These are phyloP conservation scores for Acrocalymma vagum DNA, from an alignment of 2,329 filamentous ascomycete genomes.

Conservation along the genomic window DNA sequence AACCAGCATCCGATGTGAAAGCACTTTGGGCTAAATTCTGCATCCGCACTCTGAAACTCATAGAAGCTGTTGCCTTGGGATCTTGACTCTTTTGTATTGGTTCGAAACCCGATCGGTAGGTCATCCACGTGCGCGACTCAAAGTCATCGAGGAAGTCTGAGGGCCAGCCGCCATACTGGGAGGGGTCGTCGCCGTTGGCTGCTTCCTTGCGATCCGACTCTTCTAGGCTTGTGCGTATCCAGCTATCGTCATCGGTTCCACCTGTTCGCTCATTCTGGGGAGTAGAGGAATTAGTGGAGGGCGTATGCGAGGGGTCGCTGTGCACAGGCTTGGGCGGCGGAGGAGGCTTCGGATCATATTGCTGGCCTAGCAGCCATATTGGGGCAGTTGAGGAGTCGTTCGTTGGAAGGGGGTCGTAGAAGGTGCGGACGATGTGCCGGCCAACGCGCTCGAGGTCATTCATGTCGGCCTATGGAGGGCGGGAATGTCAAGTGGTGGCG, in stretches of 20 bases:
- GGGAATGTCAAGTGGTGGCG: slow-evolving; percentile 8
- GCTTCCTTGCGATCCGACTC: slow-evolving; percentile 72
- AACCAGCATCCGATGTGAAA: slow-evolving; percentile 93
- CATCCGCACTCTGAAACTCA: slow-evolving; percentile 86
- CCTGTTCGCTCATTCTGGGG: slow-evolving; percentile 31
- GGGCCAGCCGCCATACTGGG: slow-evolving; percentile 74
- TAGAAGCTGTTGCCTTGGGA: slow-evolving; percentile 71
- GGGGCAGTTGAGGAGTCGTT: slow-evolving; percentile 77
- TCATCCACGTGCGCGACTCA: slow-evolving; percentile 94
- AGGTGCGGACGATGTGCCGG: slow-evolving; percentile 85
- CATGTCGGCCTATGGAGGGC: slow-evolving; percentile 53
- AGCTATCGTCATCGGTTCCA: slow-evolving; percentile 47
- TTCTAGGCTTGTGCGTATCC: slow-evolving; percentile 75
- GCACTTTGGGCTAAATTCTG: slow-evolving; percentile 83
- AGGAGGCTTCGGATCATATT: slow-evolving; percentile 57
- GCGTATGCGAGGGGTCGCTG: slow-evolving; percentile 15
- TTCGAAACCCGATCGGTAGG: slow-evolving; percentile 87
- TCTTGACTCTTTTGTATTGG: slow-evolving; percentile 82
- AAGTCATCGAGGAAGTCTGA: slow-evolving; percentile 88
- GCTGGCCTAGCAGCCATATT: slow-evolving; percentile 82
- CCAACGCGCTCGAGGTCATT: slow-evolving; percentile 76
- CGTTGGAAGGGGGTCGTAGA: slow-evolving; percentile 89
- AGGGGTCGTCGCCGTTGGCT: slow-evolving; percentile 42
- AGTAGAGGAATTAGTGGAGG: slow-evolving; percentile 27
- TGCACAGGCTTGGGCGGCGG: slow-evolving; percentile 31